These are phyloP conservation scores for Phalaenopsis aphrodite DNA, from an alignment of 106 monocot species.

Conservation along the genomic window DNA sequence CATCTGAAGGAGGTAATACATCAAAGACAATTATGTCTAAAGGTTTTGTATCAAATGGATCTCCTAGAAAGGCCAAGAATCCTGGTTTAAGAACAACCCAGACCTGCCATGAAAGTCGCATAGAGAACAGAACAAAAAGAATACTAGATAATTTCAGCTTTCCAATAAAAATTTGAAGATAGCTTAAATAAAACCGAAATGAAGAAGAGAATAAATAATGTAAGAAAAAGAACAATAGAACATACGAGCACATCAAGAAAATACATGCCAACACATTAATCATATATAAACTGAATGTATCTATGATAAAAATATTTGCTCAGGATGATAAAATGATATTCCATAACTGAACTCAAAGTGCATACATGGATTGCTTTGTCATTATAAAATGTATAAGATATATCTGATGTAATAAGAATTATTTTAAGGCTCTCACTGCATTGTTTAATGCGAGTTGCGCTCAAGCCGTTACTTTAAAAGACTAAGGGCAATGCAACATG, in stretches of 20 bases:
- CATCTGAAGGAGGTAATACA: constrained; percentile 66
- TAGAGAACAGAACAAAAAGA: neutral
- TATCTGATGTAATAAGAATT: too few relatives aligned
- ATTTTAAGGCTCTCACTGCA: too few relatives aligned
- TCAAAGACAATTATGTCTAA: constrained; percentile 96
- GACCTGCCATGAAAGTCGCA: constrained; percentile 36
- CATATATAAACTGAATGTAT: neutral
- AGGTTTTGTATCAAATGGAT: constrained; percentile 80
- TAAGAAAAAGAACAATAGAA: neutral
- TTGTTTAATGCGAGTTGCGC: too few relatives aligned
- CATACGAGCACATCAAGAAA: neutral
- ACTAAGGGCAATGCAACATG: too few relatives aligned
- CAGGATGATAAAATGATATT: neutral
- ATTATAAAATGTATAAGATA: too few relatives aligned
- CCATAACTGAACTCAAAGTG: neutral
- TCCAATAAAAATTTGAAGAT: neutral
- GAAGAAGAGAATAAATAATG: neutral
- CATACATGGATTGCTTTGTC: neutral
- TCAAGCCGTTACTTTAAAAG: too few relatives aligned
- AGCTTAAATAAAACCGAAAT: neutral
- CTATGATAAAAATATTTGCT: neutral
- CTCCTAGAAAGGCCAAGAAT: constrained; percentile 92
- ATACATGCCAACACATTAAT: neutral
- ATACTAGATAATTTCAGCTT: neutral
- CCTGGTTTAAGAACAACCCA: constrained; percentile 99